These are phyloP conservation scores for Hydrangea macrophylla DNA, from an alignment of 148 eudicot species.

Conservation along the genomic window DNA sequence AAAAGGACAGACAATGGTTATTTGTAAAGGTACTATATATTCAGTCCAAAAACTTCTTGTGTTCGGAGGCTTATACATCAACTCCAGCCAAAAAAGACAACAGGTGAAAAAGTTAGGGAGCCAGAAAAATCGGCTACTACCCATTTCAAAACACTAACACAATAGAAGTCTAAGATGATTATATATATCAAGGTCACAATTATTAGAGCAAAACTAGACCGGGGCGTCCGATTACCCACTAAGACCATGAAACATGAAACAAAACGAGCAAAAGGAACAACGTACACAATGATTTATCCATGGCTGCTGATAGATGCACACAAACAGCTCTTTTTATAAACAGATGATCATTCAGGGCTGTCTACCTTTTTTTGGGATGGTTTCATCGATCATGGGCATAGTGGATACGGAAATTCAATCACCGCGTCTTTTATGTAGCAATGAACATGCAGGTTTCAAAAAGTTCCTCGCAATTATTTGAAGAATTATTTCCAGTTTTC, in stretches of 20 bases:
- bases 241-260: conserved; percentile 35
- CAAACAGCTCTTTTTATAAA: conserved; percentile 64
- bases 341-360: conserved; percentile 46
- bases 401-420: conserved; percentile 28
- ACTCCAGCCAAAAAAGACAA: conserved; percentile 33
- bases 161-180: conserved; percentile 9
- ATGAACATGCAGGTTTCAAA: conserved; percentile 53
- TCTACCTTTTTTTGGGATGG: conserved; percentile 11
- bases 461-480: conserved; percentile 36
- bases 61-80: conserved; percentile 50
- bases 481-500: conserved; percentile 26
- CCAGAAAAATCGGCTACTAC: conserved; percentile 24
- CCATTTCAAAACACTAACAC: conserved; percentile 13
- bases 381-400: conserved; percentile 51
- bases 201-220: conserved; percentile 23
- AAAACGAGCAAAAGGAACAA: conserved; percentile 15
- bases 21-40: conserved; percentile 11
- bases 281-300: conserved; percentile 36
- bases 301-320: conserved; percentile 61
- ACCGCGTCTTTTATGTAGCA: conserved; percentile 31
- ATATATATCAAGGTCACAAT: conserved; percentile 29
- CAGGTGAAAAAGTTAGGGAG: conserved; percentile 20
- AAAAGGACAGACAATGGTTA: neutral
- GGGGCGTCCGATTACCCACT: conserved; percentile 25
- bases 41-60: conserved; percentile 11